Evolutionary conservation across 352 stramenopile species (phyloP), one percentile per base, ranked within the genome.

Genomic region (Globisporangium emineosum): DNA sequence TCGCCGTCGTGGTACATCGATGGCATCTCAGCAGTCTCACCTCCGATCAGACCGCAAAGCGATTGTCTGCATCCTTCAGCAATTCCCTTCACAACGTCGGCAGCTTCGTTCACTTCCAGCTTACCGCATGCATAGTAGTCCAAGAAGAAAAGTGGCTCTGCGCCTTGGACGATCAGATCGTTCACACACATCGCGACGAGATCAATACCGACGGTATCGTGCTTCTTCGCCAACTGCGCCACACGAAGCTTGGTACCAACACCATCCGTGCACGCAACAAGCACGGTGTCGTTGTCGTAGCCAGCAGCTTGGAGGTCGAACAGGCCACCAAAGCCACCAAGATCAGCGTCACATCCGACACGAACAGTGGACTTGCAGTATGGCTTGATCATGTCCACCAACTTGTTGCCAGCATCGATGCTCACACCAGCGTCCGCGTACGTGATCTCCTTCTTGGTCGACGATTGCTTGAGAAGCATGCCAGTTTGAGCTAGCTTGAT

Each of bases 161-260:
- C 98, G 65, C 97, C 97, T 63, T 98, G 93, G n/a, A 99, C 96
- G 68, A 99, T 98, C 35, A 99, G 80, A 73, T 99, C 98, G 81
- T 99, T 99, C 50, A 99, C 97, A 69, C 96, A 99, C 98, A 99
- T 99, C 45, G 98, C 97, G 33, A 99, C 97, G 35, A 99, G 90
- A 81, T 99, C 97, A 60, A 99, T 98, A 40, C 97, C 97, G 57
- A 99, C 91, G 9, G 90, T 97, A 75, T 98, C 83, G 74, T 99
- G 97, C 79, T 97, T 97, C 57, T 92, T 93, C 47, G 81, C 76
- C 13, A 90, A 68, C 68, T 94, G 84, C 12, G 88, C 89, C 23
- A 95, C 87, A 62, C 92, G 93, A 57, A 99, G 86, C 78, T 99
- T 99, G 54, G 97, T 99, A 54, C 97, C 97, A 37, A 99, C 97